Percentiles rank a stretch among this genome's conserved stretches.
phyloP scores from a whole-genome alignment of 1,284 basidiomycete genomes.

The Cerioporus squamosus region DNA sequence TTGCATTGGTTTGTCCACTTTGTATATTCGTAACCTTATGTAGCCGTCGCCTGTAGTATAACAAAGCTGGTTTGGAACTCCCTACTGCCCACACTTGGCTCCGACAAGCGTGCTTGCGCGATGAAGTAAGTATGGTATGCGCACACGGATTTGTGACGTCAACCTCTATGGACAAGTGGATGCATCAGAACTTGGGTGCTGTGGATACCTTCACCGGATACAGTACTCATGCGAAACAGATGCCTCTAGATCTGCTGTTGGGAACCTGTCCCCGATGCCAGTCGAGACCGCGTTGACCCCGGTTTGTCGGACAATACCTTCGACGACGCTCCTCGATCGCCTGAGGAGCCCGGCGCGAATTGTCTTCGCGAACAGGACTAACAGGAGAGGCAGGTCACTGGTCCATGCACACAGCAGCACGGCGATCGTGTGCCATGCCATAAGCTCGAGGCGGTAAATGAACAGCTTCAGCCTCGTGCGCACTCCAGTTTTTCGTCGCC shows the following conservation, averaged over 20 bases:
- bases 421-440: no score
- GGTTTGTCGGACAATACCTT: no score
- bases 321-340: no score
- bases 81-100: background rate
- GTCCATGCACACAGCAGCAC: no score
- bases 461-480: constrained; percentile 13
- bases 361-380: no score
- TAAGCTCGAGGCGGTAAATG: background rate
- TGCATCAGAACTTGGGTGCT: background rate
- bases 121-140: no score
- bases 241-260: no score
- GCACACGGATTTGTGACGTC: constrained; percentile 8
- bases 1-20: constrained; percentile 13
- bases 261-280: no score
- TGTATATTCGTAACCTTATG: constrained; percentile 34
- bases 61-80: constrained; percentile 34
- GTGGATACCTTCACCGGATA: background rate
- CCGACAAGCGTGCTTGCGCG: background rate
- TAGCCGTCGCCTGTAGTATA: constrained; percentile 28
- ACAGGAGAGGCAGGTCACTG: no score
- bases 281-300: no score
- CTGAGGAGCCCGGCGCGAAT: no score
- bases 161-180: background rate
- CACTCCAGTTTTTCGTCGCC: background rate
- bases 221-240: no score